phyloP scores from a whole-genome alignment of 73 alveolate species.

The Effrenium voratum region DNA sequence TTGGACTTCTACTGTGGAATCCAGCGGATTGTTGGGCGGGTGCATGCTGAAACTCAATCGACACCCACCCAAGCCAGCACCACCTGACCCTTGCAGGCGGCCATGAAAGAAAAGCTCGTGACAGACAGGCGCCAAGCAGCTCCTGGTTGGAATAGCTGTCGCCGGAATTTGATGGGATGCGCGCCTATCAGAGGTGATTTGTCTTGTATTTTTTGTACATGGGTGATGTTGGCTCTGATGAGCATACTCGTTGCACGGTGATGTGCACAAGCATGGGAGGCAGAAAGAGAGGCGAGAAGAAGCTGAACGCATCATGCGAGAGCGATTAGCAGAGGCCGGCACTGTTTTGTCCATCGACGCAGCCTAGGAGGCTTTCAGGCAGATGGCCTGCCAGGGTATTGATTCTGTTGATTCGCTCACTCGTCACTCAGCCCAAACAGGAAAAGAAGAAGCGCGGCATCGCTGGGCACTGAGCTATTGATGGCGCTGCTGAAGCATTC shows the following conservation, averaged over 20 bases:
- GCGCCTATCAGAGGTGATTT: too few species aligned
- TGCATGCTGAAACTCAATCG: too few species aligned
- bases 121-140: conserved; percentile 75
- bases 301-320: conserved; percentile 74
- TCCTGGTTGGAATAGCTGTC: too few species aligned
- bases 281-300: conserved; percentile 85
- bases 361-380: neutral
- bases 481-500: neutral
- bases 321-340: conserved; percentile 79
- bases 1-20: too few species aligned
- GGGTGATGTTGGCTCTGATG: too few species aligned
- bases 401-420: neutral
- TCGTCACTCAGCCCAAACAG: neutral
- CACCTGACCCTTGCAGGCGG: conserved; percentile 15
- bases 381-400: neutral
- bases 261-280: too few species aligned
- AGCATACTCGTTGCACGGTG: too few species aligned
- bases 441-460: conserved; percentile 90
- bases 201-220: too few species aligned
- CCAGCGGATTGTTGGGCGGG: too few species aligned
- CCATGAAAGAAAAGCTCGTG: conserved; percentile 76
- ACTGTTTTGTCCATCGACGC: too few species aligned
- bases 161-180: too few species aligned
- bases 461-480: neutral
- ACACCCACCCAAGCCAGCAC: too few species aligned